These are phyloP conservation scores for Periconia digitata DNA, from an alignment of 2,329 filamentous ascomycete genomes.

Conservation along the genomic window DNA sequence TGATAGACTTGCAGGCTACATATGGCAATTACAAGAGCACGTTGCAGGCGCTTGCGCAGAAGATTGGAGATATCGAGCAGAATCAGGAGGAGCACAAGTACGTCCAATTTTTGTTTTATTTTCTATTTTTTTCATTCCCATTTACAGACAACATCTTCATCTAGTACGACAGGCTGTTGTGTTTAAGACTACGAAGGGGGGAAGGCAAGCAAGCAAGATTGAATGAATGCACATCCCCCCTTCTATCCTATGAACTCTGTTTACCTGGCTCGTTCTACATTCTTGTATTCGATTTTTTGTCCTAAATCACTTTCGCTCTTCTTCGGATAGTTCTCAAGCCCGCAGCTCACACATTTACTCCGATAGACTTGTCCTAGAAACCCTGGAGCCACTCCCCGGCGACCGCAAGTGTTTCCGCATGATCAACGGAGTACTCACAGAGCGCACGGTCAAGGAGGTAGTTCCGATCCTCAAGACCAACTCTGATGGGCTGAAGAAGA, in stretches of 20 bases:
- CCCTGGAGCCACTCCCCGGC: conserved; percentile 75
- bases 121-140: conserved; percentile 10
- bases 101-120: conserved; percentile 35
- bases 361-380: conserved; percentile 86
- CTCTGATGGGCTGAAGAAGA: conserved; percentile 88
- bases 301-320: conserved; percentile 25
- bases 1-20: conserved; percentile 73
- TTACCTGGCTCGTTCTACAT: too few species aligned
- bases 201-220: too few species aligned
- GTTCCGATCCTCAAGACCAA: conserved; percentile 90
- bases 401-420: conserved; percentile 98
- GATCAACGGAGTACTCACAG: conserved; percentile 95
- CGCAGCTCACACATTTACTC: conserved; percentile 16
- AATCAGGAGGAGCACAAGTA: conserved; percentile 98
- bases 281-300: not conserved
- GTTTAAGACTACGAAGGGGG: not conserved
- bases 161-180: not conserved
- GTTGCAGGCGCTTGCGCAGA: conserved; percentile 89
- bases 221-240: too few species aligned
- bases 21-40: conserved; percentile 76
- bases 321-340: not conserved
- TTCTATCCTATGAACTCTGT: conserved; percentile 5
- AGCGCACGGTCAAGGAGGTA: conserved; percentile 91
- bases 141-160: too few species aligned
- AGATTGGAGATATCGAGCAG: conserved; percentile 96